Evolutionary conservation across 2,329 filamentous ascomycete species (phyloP).

Genomic region (Aspergillus sp.): DNA sequence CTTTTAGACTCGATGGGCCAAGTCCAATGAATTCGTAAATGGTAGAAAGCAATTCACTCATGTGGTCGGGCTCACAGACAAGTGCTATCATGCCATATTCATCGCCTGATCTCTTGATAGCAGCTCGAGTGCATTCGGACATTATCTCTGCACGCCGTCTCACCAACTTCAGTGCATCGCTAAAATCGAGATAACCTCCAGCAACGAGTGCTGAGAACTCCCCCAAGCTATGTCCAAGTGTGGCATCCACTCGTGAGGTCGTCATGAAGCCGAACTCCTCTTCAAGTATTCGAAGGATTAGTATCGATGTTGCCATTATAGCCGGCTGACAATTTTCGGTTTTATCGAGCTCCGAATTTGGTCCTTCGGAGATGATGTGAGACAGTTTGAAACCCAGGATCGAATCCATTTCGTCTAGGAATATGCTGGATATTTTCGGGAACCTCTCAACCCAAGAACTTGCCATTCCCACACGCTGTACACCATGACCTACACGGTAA

Average conservation of each 20-base stretch:
- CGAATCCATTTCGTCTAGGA: constrained; percentile 83
- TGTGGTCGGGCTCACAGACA: constrained; percentile 79
- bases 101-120: constrained; percentile 67
- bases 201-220: constrained; percentile 91
- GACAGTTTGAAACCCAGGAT: constrained; percentile 74
- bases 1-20: constrained; percentile 64
- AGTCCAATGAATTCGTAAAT: constrained; percentile 79
- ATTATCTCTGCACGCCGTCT: constrained; percentile 78
- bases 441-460: constrained; percentile 85
- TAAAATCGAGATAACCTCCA: constrained; percentile 75
- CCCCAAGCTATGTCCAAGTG: constrained; percentile 85
- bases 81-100: constrained; percentile 94
- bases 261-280: constrained; percentile 77
- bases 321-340: constrained; percentile 91
- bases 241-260: constrained; percentile 72
- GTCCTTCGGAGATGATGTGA: constrained; percentile 74
- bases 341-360: constrained; percentile 72
- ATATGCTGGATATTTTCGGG: constrained; percentile 70
- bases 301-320: constrained; percentile 91
- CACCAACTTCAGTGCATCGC: constrained; percentile 76
- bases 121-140: constrained; percentile 71
- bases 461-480: constrained; percentile 86
- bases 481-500: constrained; percentile 70
- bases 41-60: constrained; percentile 67
- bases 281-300: constrained; percentile 86